Percentiles rank a stretch among this genome's conserved stretches.
Conservation (phyloP, 1,284 basidiomycete genomes). For the Microbotryum silenes-acaulis region DNA sequence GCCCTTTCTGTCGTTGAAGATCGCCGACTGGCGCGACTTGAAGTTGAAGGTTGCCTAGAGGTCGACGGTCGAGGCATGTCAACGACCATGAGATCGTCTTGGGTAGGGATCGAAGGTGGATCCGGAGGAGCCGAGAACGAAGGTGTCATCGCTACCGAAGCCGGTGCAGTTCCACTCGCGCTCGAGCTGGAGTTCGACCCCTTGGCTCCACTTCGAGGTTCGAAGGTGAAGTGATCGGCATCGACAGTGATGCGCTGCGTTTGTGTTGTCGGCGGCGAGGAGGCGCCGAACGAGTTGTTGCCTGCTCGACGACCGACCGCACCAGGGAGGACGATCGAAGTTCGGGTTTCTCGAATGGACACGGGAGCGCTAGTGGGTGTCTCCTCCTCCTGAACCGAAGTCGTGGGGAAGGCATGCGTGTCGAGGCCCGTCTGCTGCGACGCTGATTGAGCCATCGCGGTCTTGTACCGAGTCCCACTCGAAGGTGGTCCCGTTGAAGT, state of each 20-base stretch:
- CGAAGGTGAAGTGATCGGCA: conserved; percentile 30
- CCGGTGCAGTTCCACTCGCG: background rate
- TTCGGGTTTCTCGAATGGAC: too few relatives aligned
- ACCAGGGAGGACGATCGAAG: conserved; percentile 1
- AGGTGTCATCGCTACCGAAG: background rate
- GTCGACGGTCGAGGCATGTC: conserved; percentile 6
- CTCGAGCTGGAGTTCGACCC: background rate
- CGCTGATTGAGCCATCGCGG: background rate
- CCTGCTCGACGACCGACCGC: conserved; percentile 7
- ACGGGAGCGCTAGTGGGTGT: too few relatives aligned
- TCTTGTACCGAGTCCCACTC: background rate
- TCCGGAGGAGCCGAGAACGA: conserved; percentile 21
- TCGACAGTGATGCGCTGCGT: conserved; percentile 25
- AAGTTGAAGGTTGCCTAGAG: background rate
- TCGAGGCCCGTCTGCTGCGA: background rate
- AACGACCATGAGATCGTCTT: background rate
- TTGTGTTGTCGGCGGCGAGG: conserved; percentile 22
- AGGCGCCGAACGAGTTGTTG: background rate
- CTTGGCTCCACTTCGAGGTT: conserved; percentile 8
- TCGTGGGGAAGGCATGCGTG: background rate
- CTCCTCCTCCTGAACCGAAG: background rate
- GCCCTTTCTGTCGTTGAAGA: too few relatives aligned
- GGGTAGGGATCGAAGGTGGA: background rate
- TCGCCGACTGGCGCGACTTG: too few relatives aligned
- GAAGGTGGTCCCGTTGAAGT: conserved; percentile 16